Evolutionary conservation across 768 basidiomycete species (phyloP).

Genomic region (Ramaria sp.): DNA sequence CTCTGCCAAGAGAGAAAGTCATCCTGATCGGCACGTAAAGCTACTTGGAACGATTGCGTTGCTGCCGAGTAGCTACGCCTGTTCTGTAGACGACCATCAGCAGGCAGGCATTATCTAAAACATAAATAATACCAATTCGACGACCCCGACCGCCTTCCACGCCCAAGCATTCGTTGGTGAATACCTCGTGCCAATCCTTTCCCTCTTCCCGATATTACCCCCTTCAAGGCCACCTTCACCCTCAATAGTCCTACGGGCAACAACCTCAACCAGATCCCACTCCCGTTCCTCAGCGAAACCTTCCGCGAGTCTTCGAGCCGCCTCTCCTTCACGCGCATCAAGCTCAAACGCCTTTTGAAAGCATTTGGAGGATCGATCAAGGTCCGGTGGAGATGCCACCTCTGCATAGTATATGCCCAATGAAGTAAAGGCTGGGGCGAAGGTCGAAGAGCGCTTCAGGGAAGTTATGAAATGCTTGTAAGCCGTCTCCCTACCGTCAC

Average conservation of each 20-base stretch:
- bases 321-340: slow-evolving; percentile 77
- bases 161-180: slow-evolving; percentile 87
- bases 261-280: slow-evolving; percentile 92
- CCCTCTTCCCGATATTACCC: slow-evolving; percentile 34
- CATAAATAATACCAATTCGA: slow-evolving; percentile 55
- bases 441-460: slow-evolving; percentile 61
- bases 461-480: slow-evolving; percentile 73
- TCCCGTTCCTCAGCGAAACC: slow-evolving; percentile 89
- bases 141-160: slow-evolving; percentile 92
- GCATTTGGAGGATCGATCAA: slow-evolving; percentile 80
- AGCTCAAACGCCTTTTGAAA: slow-evolving; percentile 98
- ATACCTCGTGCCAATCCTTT: slow-evolving; percentile 33
- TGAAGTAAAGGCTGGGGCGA: slow-evolving; percentile 88
- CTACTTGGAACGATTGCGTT: slow-evolving; percentile 78
- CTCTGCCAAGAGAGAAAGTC: slow-evolving; percentile 83
- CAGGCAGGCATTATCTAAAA: background rate
- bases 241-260: slow-evolving; percentile 87
- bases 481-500: slow-evolving; percentile 43
- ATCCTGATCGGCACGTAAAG: slow-evolving; percentile 63
- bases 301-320: slow-evolving; percentile 73
- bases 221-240: slow-evolving; percentile 78
- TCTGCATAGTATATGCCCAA: slow-evolving; percentile 86
- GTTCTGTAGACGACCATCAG: slow-evolving; percentile 31
- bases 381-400: slow-evolving; percentile 59
- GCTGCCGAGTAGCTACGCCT: slow-evolving; percentile 60